Evolutionary conservation across 2,329 filamentous ascomycete genomes (phyloP).

Genomic region (Nannizziopsis arthrosporioides): DNA sequence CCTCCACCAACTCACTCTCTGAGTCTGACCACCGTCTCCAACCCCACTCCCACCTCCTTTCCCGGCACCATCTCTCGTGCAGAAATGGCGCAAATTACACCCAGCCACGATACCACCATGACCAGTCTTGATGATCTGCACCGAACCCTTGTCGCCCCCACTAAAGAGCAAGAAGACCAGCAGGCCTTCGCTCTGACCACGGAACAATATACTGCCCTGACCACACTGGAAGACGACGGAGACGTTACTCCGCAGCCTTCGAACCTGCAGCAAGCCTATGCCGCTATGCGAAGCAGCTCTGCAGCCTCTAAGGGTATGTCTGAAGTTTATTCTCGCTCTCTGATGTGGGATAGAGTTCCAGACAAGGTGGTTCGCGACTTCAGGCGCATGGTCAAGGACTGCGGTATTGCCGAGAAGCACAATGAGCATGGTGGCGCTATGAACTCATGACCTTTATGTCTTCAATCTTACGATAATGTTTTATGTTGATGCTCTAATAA

Average conservation of each 20-base stretch:
- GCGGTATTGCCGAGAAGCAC: constrained; percentile 35
- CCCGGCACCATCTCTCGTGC: constrained; percentile 28
- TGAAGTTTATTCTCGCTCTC: constrained; percentile 82
- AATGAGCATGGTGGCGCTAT: constrained; percentile 17
- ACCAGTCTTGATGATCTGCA: constrained; percentile 52
- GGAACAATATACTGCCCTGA: constrained; percentile 79
- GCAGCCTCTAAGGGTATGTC: constrained; percentile 47
- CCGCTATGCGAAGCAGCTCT: constrained; percentile 59
- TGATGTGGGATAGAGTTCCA: constrained; percentile 90
- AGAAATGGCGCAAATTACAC: constrained; percentile 31
- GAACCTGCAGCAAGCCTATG: constrained; percentile 52
- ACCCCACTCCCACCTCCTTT: constrained; percentile 17
- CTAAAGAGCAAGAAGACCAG: constrained; percentile 74
- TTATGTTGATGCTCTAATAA: no score
- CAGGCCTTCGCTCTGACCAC: constrained; percentile 78
- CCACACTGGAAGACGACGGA: constrained; percentile 49
- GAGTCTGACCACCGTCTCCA: constrained; percentile 19
- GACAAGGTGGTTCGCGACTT: constrained; percentile 86
- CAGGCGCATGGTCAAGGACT: constrained; percentile 77
- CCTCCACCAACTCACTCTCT: constrained; percentile 42
- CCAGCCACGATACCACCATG: constrained; percentile 18
- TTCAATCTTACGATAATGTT: no score
- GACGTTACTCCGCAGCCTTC: constrained; percentile 31
- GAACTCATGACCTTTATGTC: constrained; percentile 7
- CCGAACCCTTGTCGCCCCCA: constrained; percentile 59